Base-by-base conservation (phyloP, 2,329 filamentous ascomycete species). In the Hypoxylon sp. region DNA sequence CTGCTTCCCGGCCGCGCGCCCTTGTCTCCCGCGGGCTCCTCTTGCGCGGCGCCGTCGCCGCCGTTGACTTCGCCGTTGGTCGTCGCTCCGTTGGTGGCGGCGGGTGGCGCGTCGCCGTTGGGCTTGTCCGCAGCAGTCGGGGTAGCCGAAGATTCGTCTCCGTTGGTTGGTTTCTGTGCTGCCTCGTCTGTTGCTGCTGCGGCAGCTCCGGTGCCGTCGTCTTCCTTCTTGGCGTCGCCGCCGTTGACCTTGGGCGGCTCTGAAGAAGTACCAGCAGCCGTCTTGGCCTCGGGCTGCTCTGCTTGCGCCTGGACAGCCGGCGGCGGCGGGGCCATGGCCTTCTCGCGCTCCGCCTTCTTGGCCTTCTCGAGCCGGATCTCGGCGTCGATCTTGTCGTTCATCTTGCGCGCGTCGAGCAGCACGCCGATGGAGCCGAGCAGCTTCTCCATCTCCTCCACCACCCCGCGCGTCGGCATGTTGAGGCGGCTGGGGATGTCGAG, bases 311-410 rank as follows among this genome's bases (percentile, higher is more conserved):
- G 55, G 27, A 59, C 7, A 53, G 46, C 53, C n/a, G n/a, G n/a
- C n/a, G n/a, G n/a, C n/a, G n/a, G n/a, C n/a, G n/a, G n/a, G 48
- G 48, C 64, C 67, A 58, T 64, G 43, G 64, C 65, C 74, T 77
- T 83, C 64, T 79, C 80, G 27, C 76, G 78, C 70, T 85, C 82
- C 0, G 74, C 77, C 73, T 81, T 85, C 70, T 87, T 83, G 1
- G 79, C 80, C 67, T 81, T 78, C 68, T 86, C 81, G 2, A 87
- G 67, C 67, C 82, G 84, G 66, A 91, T 82, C 74, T 94, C 90
- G 10, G 80, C 84, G 62, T 91, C 88, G 26, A 93, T 78, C 77
- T 92, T 92, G 72, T 95, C 91, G 13, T 83, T 81, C 23, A 89
- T 76, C 77, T 93, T 94, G 58, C 88, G 81, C 58, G 89, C 79